Base-by-base conservation (phyloP, 106 monocot species). In the Narthecium ossifragum region DNA sequence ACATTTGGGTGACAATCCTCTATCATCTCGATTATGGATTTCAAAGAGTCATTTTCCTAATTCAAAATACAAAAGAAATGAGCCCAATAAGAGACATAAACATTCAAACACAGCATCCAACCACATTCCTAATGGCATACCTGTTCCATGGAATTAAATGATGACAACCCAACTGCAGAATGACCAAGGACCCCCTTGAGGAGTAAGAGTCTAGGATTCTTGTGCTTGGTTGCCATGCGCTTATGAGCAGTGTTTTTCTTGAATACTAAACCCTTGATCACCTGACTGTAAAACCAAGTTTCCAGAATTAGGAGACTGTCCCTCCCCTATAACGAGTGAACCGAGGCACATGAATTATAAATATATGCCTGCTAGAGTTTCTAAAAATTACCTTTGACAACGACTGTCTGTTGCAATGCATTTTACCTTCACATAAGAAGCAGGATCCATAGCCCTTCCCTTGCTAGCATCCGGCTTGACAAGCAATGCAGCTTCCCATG, bases 401-500 rank as follows among this genome's bases (percentile, higher is more conserved):
- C 54, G 83, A 69, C 46, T 63, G 41, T 91, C 98, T 57, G 75
- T 67, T 66, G 87, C 91, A 67, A 88, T 41, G 61, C 91, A 98
- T 64, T 98, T 98, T 10, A 98, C 77, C 72, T 98, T 98, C 50
- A 91, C 72, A 76, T 91, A 98, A 24, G 70, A 78, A 9, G 71
- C 77, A 55, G 91, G 91, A 85, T 99, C 98, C 98, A 99, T 99
- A 36, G 84, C 87, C 62, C 66, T 88, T 39, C 98, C 98, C 55
- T 86, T 72, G 31, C 53, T 80, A 50, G 83, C 86, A 74, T 81
- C 83, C 28, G 98, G 91, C 39, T 85, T 88, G 43, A 99, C 56
- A 34, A 99, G 75, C 31, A 75, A 53, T n/a, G 87, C 91, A 74
- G 98, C 87, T 65, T 87, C 73, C 98, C 90, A 91, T 26, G 98